Percentiles rank a stretch among this genome's conserved stretches.
phyloP scores from a whole-genome alignment of 2,329 filamentous ascomycete species.

The Blumeria graminis region DNA sequence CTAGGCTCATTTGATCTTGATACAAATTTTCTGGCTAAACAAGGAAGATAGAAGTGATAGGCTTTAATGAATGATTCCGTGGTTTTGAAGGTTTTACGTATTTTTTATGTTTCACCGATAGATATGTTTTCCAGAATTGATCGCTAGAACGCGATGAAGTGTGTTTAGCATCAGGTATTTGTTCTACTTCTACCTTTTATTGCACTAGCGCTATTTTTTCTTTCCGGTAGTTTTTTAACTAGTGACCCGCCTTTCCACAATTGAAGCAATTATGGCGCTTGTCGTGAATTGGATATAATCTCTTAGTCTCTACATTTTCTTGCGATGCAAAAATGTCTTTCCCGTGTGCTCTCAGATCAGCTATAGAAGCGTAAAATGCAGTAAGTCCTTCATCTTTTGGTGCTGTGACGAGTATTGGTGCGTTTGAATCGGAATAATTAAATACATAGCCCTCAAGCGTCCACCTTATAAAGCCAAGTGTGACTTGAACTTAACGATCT shows the following conservation, averaged over 20 bases:
- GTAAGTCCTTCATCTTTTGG: background rate
- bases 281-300: too few species aligned
- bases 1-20: background rate
- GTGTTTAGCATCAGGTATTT: too few species aligned
- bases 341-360: too few species aligned
- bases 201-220: too few species aligned
- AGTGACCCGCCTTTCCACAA: too few species aligned
- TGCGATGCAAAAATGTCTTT: too few species aligned
- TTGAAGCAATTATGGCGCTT: too few species aligned
- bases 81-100: background rate
- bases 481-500: background rate
- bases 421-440: background rate
- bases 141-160: too few species aligned
- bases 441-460: background rate
- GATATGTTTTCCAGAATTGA: too few species aligned
- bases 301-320: too few species aligned
- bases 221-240: too few species aligned
- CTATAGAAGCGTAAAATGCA: background rate
- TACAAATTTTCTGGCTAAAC: background rate
- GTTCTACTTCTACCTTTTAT: too few species aligned
- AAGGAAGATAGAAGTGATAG: background rate
- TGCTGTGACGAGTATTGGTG: background rate
- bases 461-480: background rate
- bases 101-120: background rate
- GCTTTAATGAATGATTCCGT: background rate